Base-by-base conservation (phyloP, 2,329 filamentous ascomycete genomes). In the Cladosporium austrohemisphaericum region DNA sequence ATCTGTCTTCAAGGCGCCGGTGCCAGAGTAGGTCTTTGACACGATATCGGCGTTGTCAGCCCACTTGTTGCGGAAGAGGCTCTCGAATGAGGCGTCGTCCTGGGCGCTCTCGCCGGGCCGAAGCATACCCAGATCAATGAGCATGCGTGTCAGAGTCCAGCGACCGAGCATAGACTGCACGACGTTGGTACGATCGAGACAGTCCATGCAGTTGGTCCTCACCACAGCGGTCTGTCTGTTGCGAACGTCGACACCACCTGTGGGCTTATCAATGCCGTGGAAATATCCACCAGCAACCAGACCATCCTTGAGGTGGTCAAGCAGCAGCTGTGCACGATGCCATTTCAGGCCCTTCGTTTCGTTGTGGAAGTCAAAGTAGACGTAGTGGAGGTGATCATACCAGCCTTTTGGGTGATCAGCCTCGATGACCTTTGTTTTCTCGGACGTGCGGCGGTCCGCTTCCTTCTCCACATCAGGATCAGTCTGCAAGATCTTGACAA, bases 191-290 rank as follows among this genome's bases (percentile, higher is more conserved):
- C 93, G 86, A 69, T 98, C 93, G 11, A 98, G 80, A 58, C 94
- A 98, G 70, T 98, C 93, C 93, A 98, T 98, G 73, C 93, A 98
- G 68, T 98, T 98, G 31, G 93, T 96, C 47, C 93, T 85, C 56
- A 98, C 91, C 13, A 97, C 91, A 53, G 88, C 90, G 1, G 83
- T 88, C 75, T 98, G 93, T 56, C 81, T 78, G 54, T 81, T 84
- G 55, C 90, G 84, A 26, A 89, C 81, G 60, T 97, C 92, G 10
- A 96, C 77, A 14, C 80, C 81, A 23, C 85, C 86, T 10, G 47
- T 26, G 2, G 90, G 88, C 74, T 86, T 86, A 66, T 96, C 89
- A 22, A 92, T 82, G 29, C 88, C 92, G 54, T 90, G 86, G 78
- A 97, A 98, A 71, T 98, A 98, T 57, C 86, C 84, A 59, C 95